Evolutionary conservation across 352 stramenopile species (phyloP).

Genomic region (Globisporangium nagaii): DNA sequence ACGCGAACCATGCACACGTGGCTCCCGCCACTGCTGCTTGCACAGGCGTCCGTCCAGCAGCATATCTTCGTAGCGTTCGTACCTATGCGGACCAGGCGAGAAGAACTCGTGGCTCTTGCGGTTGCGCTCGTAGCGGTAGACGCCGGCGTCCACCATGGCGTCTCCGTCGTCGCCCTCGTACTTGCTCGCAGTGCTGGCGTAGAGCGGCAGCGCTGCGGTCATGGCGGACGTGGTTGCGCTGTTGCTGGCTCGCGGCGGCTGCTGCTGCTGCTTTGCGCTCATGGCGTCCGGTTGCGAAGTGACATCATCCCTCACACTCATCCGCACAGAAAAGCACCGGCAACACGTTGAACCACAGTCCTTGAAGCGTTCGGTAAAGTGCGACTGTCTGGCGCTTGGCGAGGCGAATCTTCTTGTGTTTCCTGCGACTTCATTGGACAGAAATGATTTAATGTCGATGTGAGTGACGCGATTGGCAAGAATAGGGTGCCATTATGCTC

Average conservation of each 20-base stretch:
- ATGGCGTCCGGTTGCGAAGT: constrained; percentile 7
- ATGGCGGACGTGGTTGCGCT: no score
- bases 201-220: constrained; percentile 1
- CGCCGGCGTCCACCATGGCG: constrained; percentile 54
- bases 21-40: no score
- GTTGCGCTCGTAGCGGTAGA: constrained; percentile 75
- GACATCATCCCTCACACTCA: constrained; percentile 1
- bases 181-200: background rate
- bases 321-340: background rate
- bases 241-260: background rate
- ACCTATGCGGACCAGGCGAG: constrained; percentile 58
- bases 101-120: constrained; percentile 75
- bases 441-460: no score
- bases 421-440: no score
- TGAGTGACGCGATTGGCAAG: no score
- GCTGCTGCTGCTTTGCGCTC: constrained; percentile 5
- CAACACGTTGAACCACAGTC: background rate
- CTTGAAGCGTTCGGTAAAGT: constrained; percentile 2
- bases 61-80: background rate
- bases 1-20: no score
- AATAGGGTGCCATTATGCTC: no score
- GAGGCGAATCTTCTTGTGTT: no score
- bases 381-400: constrained; percentile 7
- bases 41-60: no score
- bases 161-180: background rate